Evolutionary conservation across 2,329 filamentous ascomycete species (phyloP).

Genomic region (Aureobasidium pullulans): DNA sequence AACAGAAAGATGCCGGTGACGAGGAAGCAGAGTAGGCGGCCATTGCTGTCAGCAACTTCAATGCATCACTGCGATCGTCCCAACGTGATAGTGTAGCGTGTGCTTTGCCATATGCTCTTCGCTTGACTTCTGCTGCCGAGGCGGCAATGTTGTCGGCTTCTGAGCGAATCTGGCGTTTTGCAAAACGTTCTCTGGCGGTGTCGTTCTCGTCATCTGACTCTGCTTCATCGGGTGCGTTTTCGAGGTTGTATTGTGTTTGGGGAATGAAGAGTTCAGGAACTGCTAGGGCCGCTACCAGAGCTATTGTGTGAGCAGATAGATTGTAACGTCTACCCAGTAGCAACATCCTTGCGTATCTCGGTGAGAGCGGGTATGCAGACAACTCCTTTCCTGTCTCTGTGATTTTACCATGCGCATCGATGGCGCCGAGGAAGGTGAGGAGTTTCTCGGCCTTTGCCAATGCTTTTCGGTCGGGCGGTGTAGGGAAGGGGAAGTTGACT

Average conservation of each 20-base stretch:
- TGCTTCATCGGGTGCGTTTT: constrained; percentile 35
- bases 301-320: constrained; percentile 78
- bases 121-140: constrained; percentile 50
- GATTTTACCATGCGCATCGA: constrained; percentile 60
- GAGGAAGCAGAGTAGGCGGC: constrained; percentile 54
- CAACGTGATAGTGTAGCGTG: constrained; percentile 73
- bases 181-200: constrained; percentile 10
- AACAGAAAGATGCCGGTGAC: constrained; percentile 56
- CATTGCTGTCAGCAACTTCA: constrained; percentile 86
- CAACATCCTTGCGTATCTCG: constrained; percentile 87
- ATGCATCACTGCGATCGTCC: constrained; percentile 76
- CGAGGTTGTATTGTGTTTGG: constrained; percentile 52
- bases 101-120: constrained; percentile 60
- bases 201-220: constrained; percentile 24
- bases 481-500: constrained; percentile 92
- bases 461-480: constrained; percentile 69
- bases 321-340: constrained; percentile 75
- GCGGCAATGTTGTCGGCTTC: constrained; percentile 62
- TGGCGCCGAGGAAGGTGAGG: constrained; percentile 75
- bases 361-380: constrained; percentile 82
- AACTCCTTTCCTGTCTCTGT: constrained; percentile 75
- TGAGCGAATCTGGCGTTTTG: constrained; percentile 36
- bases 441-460: constrained; percentile 80
- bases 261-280: constrained; percentile 82
- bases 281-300: constrained; percentile 79